Percentiles rank a stretch among this genome's conserved stretches.
These are phyloP conservation scores for Wallacemonas sp. DNA, from an alignment of 208 protist genomes.

Conservation along the genomic window DNA sequence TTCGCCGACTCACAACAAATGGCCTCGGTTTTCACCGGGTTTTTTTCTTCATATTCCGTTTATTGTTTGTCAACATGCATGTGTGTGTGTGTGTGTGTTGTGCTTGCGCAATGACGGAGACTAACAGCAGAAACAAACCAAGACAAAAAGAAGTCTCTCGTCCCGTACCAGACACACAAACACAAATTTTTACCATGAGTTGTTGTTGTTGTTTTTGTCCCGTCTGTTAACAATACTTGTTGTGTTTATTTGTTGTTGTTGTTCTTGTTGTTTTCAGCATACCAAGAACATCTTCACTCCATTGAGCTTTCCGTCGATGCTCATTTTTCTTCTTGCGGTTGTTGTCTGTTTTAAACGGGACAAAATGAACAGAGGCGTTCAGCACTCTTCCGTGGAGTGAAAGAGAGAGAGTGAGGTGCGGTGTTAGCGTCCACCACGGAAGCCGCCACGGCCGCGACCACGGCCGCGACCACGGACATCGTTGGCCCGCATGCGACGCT, in stretches of 20 bases:
- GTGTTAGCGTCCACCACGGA: slow-evolving; percentile 19
- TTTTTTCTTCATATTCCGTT: too few species aligned
- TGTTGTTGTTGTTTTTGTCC: background rate
- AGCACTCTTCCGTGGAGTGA: too few species aligned
- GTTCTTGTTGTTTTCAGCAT: background rate
- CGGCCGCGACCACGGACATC: slow-evolving; percentile 46
- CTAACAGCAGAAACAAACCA: background rate
- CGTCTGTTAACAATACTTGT: too few species aligned
- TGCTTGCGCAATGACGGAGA: background rate
- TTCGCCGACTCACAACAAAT: too few species aligned
- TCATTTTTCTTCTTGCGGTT: background rate
- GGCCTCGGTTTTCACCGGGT: too few species aligned
- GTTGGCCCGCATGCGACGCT: slow-evolving; percentile 51
- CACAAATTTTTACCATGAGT: slow-evolving; percentile 2
- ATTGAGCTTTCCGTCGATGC: too few species aligned
- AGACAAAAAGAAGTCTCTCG: background rate
- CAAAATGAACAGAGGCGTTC: too few species aligned
- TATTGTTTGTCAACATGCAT: too few species aligned
- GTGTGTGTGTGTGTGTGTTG: slow-evolving; percentile 6
- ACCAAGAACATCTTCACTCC: background rate
- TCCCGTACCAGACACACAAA: too few species aligned
- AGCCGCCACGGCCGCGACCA: slow-evolving; percentile 44
- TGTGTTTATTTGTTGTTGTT: too few species aligned
- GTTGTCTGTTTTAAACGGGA: too few species aligned
- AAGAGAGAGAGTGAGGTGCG: background rate